Conservation (phyloP, 2,329 filamentous ascomycete species). For the Colletotrichum orbiculare region DNA sequence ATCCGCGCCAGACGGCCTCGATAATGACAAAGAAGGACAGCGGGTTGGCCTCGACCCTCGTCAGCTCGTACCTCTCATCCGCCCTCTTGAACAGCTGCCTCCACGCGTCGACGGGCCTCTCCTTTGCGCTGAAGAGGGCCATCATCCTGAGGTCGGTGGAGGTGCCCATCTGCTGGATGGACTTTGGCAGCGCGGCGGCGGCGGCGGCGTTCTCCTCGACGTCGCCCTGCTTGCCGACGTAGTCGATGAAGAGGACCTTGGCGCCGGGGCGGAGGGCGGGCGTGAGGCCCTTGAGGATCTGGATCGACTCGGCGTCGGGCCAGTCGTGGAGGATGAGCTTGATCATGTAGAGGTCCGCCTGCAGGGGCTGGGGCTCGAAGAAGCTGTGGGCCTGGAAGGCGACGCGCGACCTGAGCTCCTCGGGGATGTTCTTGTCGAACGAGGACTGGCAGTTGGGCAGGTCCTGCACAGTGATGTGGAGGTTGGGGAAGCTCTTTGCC, state of each 20-base stretch:
- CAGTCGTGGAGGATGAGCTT: slow-evolving; percentile 68
- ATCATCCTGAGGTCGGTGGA: slow-evolving; percentile 62
- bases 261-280: slow-evolving; percentile 58
- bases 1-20: slow-evolving; percentile 50
- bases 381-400: slow-evolving; percentile 52
- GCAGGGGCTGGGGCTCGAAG: slow-evolving; percentile 50
- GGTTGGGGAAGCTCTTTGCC: slow-evolving; percentile 52
- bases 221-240: slow-evolving; percentile 48
- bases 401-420: slow-evolving; percentile 47
- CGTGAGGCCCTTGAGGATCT: slow-evolving; percentile 54
- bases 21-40: slow-evolving; percentile 50
- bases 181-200: slow-evolving; percentile 45
- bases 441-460: slow-evolving; percentile 49
- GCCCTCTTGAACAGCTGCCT: slow-evolving; percentile 55
- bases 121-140: slow-evolving; percentile 60
- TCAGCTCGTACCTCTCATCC: slow-evolving; percentile 57
- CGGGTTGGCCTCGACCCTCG: slow-evolving; percentile 48
- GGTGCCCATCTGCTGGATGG: slow-evolving; percentile 51
- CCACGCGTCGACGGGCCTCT: slow-evolving; percentile 59
- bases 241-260: slow-evolving; percentile 51
- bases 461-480: slow-evolving; percentile 58
- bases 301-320: slow-evolving; percentile 56
- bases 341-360: slow-evolving; percentile 62
- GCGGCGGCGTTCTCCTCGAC: slow-evolving; percentile 39
- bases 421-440: slow-evolving; percentile 49